Evolutionary conservation across 129 eudicot species (phyloP).

Genomic region (Flaveria ramosissima): DNA sequence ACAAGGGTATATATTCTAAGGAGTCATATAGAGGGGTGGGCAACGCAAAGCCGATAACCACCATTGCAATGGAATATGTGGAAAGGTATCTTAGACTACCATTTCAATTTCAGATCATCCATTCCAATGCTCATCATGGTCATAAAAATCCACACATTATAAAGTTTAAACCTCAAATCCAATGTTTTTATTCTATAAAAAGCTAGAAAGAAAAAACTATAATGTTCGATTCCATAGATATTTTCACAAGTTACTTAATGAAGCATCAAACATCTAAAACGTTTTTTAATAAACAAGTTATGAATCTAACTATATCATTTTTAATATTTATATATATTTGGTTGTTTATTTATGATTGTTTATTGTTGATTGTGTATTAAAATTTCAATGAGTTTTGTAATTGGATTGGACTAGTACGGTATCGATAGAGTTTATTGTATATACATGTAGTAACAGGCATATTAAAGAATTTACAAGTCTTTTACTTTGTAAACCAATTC

Average conservation of each 20-base stretch:
- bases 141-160: neutral
- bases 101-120: slow-evolving; percentile 37
- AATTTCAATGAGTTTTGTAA: too few relatives aligned
- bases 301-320: neutral
- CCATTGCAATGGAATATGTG: slow-evolving; percentile 47
- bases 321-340: too few relatives aligned
- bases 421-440: too few relatives aligned
- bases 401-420: too few relatives aligned
- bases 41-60: slow-evolving; percentile 37
- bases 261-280: neutral
- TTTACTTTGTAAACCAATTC: too few relatives aligned
- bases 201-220: neutral
- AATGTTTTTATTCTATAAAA: neutral
- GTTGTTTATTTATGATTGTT: too few relatives aligned
- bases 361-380: too few relatives aligned
- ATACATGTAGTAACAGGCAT: too few relatives aligned
- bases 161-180: slow-evolving; percentile 22
- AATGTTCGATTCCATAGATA: neutral
- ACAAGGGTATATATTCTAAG: slow-evolving; percentile 32
- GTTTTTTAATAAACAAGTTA: neutral
- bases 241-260: neutral
- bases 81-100: slow-evolving; percentile 39
- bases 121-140: slow-evolving; percentile 1
- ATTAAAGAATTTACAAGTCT: too few relatives aligned
- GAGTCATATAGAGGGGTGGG: slow-evolving; percentile 34